These are phyloP conservation scores for Myochromella boudieri DNA, from an alignment of 768 basidiomycete species.

Conservation along the genomic window DNA sequence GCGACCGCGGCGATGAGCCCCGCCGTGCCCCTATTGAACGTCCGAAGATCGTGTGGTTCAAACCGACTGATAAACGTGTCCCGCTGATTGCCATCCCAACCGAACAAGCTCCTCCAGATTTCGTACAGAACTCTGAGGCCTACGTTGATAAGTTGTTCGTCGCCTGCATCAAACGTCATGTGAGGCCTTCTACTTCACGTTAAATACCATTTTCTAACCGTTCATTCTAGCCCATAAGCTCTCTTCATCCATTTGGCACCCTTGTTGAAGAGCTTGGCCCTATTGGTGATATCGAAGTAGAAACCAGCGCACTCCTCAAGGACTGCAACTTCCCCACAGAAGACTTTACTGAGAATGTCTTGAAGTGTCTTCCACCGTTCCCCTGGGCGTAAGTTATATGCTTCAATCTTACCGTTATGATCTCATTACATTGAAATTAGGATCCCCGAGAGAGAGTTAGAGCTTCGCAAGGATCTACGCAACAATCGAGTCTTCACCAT, in stretches of 20 bases:
- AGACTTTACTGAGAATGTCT: conserved; percentile 92
- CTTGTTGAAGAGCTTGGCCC: conserved; percentile 96
- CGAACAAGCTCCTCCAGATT: conserved; percentile 95
- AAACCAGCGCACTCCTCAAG: conserved; percentile 95
- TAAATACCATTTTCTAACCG: conserved; percentile 24
- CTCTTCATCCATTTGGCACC: conserved; percentile 97
- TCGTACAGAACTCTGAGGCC: conserved; percentile 89
- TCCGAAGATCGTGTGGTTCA: conserved; percentile 99
- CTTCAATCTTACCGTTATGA: conserved; percentile 4
- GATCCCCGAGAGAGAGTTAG: conserved; percentile 86
- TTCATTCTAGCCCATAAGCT: conserved; percentile 82
- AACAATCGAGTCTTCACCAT: conserved; percentile 88
- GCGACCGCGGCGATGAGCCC: conserved; percentile 84
- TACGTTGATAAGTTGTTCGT: conserved; percentile 93
- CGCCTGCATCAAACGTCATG: conserved; percentile 97
- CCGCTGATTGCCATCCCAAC: conserved; percentile 98
- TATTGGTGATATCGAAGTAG: conserved; percentile 98
- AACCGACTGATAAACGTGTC: conserved; percentile 98
- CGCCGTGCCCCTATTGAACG: conserved; percentile 78
- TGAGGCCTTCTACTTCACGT: conserved; percentile 38
- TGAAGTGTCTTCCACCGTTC: conserved; percentile 93
- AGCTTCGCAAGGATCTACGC: conserved; percentile 87
- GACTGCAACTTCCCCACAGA: conserved; percentile 99
- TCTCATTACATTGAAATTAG: conserved; percentile 33
- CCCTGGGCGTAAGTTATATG: conserved; percentile 79